Conservation (phyloP, 768 basidiomycete genomes). For the Boletus barrowsii region DNA sequence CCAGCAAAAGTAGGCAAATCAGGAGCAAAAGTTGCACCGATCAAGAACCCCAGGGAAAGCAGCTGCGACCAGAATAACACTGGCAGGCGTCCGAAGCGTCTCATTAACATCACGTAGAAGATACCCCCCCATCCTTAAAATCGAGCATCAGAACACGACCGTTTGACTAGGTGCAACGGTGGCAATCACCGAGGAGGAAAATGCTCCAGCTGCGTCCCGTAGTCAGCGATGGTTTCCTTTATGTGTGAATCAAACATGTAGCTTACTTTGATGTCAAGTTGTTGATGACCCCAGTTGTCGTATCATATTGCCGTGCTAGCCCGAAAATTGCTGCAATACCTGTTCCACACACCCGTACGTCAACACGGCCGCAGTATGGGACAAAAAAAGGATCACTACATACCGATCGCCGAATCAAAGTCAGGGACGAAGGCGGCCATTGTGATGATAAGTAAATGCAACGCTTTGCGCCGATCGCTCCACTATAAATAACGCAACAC, state of each 20-base stretch:
- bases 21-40: constrained; percentile 52
- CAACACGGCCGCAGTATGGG: not conserved
- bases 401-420: constrained; percentile 52
- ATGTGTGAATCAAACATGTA: not conserved
- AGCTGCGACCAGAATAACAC: constrained; percentile 36
- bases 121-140: constrained; percentile 29
- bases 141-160: constrained; percentile 4
- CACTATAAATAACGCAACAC: constrained; percentile 32
- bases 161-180: not conserved
- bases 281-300: constrained; percentile 48
- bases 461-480: constrained; percentile 40
- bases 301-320: constrained; percentile 42
- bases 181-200: constrained; percentile 38
- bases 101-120: constrained; percentile 29
- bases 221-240: not conserved
- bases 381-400: constrained; percentile 4
- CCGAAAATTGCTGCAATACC: constrained; percentile 51
- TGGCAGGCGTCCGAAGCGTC: constrained; percentile 29
- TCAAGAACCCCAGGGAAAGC: constrained; percentile 43
- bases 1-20: constrained; percentile 47
- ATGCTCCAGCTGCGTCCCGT: constrained; percentile 40
- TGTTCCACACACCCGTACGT: constrained; percentile 11
- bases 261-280: constrained; percentile 45
- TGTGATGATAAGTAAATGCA: constrained; percentile 48
- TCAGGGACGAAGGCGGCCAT: constrained; percentile 54